Evolutionary conservation across 2,329 filamentous ascomycete genomes (phyloP), one percentile per base, ranked within the genome.

Genomic region (Lachnellula occidentalis): DNA sequence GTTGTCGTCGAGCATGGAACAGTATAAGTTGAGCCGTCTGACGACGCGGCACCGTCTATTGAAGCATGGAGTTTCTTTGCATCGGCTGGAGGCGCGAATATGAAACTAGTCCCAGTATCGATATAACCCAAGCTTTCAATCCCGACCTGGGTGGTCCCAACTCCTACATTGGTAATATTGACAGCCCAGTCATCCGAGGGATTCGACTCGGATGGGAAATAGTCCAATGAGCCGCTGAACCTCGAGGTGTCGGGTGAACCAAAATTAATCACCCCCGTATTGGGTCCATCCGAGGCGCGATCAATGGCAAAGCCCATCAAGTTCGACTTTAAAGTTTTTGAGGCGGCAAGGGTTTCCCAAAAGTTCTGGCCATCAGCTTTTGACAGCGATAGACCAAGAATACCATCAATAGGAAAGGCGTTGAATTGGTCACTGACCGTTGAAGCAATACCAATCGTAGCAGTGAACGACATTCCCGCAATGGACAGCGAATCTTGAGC

Each of bases 321-420:
- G 66, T 88, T 90, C 5, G 80, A 68, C n/a, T 72, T 64, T 43
- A 94, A 73, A 19, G 80, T 64, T 21, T 79, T 76, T n/a, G 79
- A 75, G 1, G 78, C 65, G 15, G 76, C 74, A 45, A 95, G 71
- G 2, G 78, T 73, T 39, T 86, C 76, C 67, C 94, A 76, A 62
- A 94, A 85, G 45, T 84, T 88, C 19, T 87, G 80, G 5, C 74
- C 75, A 14, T 45, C 37, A 2, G 79, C 79, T 11, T 76, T 73
- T 9, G 78, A 79, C 63, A 85, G 83, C 15, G 88, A 87, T 22
- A 95, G 73, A 4, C 90, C 91, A 2, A 96, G 74, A 48, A 96
- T 95, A 22, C 91, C 91, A 68, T 96, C 91, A 70, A 95, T 91
- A 1, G 89, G 87, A 64, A 92, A 95, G 50, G 80, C 79, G 27